Evolutionary conservation across 2,329 filamentous ascomycete genomes (phyloP).

Genomic region (Talaromyces sp.): DNA sequence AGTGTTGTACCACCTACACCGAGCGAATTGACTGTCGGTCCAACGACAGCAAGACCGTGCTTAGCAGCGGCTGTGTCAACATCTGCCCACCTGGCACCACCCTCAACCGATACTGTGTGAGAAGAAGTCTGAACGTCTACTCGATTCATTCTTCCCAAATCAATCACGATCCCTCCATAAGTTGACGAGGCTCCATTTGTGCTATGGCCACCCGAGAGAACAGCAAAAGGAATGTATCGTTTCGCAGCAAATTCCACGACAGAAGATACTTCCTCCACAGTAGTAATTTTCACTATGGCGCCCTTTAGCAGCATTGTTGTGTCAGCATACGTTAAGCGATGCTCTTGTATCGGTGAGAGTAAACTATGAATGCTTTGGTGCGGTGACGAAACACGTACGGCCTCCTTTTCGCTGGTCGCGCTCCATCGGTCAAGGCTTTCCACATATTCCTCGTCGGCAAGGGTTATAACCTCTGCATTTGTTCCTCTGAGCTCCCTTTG

Average conservation of each 20-base stretch:
- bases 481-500: slow-evolving; percentile 6
- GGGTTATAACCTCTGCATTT: neutral
- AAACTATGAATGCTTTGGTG: neutral
- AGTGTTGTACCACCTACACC: slow-evolving; percentile 40
- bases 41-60: slow-evolving; percentile 46
- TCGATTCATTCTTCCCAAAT: slow-evolving; percentile 51
- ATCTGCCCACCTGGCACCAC: slow-evolving; percentile 55
- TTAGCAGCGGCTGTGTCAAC: slow-evolving; percentile 52
- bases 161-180: slow-evolving; percentile 55
- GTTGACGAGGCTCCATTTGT: slow-evolving; percentile 54
- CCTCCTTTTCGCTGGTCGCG: slow-evolving; percentile 6
- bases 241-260: slow-evolving; percentile 3
- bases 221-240: slow-evolving; percentile 27
- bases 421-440: slow-evolving; percentile 4
- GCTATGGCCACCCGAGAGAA: slow-evolving; percentile 42
- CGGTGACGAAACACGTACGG: slow-evolving; percentile 7
- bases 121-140: slow-evolving; percentile 48
- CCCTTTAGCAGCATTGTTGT: slow-evolving; percentile 8
- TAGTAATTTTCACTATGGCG: slow-evolving; percentile 4
- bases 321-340: neutral
- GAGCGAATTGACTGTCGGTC: slow-evolving; percentile 36
- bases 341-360: neutral
- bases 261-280: slow-evolving; percentile 5
- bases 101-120: slow-evolving; percentile 49
- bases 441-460: slow-evolving; percentile 6